Evolutionary conservation across 148 eudicot genomes (phyloP).

Genomic region (Rhododendron ferrugineum): DNA sequence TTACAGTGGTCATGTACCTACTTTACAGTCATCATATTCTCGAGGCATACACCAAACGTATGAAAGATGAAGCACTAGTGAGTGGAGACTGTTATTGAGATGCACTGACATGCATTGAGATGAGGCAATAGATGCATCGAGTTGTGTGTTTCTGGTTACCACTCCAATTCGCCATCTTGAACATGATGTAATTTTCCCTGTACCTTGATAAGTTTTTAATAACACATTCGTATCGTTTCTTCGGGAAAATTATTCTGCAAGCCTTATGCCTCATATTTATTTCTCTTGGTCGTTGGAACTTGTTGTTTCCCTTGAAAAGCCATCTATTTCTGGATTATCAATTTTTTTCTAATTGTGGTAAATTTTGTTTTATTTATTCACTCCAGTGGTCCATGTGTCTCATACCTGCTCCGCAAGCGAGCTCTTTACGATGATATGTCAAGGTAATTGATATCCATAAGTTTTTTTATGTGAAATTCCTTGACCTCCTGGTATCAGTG

Average conservation of each 20-base stretch:
- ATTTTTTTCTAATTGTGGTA: neutral
- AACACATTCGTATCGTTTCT: neutral
- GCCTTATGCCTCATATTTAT: neutral
- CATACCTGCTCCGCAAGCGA: constrained; percentile 84
- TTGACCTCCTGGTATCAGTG: neutral
- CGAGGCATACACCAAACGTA: neutral
- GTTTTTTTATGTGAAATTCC: neutral
- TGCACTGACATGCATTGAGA: neutral
- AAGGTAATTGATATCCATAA: constrained; percentile 41
- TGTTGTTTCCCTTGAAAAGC: neutral
- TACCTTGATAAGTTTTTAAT: neutral
- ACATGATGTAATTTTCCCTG: neutral
- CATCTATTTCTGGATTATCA: neutral
- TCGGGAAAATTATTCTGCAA: neutral
- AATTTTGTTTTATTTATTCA: constrained; percentile 8
- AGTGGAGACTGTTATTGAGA: too few relatives aligned
- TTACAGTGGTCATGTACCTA: neutral
- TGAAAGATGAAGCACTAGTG: neutral
- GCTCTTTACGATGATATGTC: constrained; percentile 95
- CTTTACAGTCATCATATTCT: neutral
- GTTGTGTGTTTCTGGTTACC: neutral
- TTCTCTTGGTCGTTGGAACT: neutral
- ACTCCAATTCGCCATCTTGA: neutral
- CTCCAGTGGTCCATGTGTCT: constrained; percentile 80
- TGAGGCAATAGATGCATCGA: neutral